These are phyloP conservation scores for Aspergillus brunneoviolaceus DNA, from an alignment of 2,329 filamentous ascomycete genomes.

Conservation along the genomic window DNA sequence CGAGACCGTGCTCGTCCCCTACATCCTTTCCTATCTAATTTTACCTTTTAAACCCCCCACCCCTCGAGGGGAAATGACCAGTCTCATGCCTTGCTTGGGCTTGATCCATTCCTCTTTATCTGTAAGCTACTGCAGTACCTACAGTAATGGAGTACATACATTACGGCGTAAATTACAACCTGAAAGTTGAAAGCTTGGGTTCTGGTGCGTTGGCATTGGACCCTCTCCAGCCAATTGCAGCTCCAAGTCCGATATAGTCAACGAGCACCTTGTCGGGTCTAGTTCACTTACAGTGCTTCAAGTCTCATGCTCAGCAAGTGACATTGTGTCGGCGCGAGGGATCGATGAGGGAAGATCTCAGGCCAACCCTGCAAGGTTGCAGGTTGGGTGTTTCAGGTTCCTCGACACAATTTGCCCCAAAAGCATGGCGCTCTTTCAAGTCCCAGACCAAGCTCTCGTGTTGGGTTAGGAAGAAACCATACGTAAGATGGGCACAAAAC, in stretches of 20 bases:
- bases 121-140: too few species aligned
- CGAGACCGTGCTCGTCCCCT: neutral
- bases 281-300: neutral
- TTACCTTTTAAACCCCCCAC: neutral
- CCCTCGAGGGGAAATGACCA: neutral
- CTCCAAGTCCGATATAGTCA: neutral
- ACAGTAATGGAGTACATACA: too few species aligned
- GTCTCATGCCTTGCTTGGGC: neutral
- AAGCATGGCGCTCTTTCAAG: too few species aligned
- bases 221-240: slow-evolving; percentile 5
- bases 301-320: neutral
- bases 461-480: neutral
- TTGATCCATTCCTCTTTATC: neutral
- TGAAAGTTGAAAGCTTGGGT: neutral
- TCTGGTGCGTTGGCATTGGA: slow-evolving; percentile 6
- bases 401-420: neutral
- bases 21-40: neutral
- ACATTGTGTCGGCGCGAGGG: neutral
- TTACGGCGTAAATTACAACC: neutral
- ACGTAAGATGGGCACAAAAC: neutral
- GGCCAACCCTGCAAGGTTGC: neutral
- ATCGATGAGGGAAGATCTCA: neutral
- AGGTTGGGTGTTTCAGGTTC: neutral
- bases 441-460: too few species aligned
- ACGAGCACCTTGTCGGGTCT: neutral